Evolutionary conservation across 306 rosid genomes (phyloP), one percentile per base, ranked within the genome.

Genomic region (Lathyrus tuberosus): DNA sequence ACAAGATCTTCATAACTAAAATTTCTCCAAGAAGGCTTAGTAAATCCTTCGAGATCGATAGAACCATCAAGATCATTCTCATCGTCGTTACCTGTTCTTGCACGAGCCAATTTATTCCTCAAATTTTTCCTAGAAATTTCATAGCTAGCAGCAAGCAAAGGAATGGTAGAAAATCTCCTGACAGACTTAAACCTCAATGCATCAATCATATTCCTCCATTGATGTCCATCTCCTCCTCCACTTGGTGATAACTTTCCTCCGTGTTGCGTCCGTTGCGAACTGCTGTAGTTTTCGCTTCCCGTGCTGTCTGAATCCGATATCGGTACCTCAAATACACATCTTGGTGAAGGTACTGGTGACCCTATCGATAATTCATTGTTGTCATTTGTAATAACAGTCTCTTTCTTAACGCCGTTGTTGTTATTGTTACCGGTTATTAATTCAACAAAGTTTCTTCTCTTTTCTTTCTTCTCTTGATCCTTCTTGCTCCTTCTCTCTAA

Each of bases 21-120:
- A 81, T 78, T 94, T 80, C 87, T 86, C 99, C 99, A 94, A 5
- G 97, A 81, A 6, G 95, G 91, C 31, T 91, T 94, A 1, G 79
- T 52, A 1, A 82, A 22, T 5, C 30, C 87, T 0, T 56, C 84
- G 28, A 78, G 2, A 58, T 79, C 86, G 10, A 80, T 84, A 5
- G 91, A 73, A 52, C 82, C 8, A 20, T 41, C 53, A 2, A 17
- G 20, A 40, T 18, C 18, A 62, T 40, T 40, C 35, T 64, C 53
- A 22, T 64, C 69, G 3, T 63, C 69, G 4, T 22, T 7, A 38
- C 7, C 51, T 0, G 35, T 81, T 63, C 86, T 73, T 81, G 84
- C 78, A 48, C 97, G 74, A 44, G 84, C 84, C 20, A 94, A 59
- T 44, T 63, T 91, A 80, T 79, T 86, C 77, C 65, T 80, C 72